Base-by-base conservation (phyloP, 768 basidiomycete genomes). In the Trametes villosa region DNA sequence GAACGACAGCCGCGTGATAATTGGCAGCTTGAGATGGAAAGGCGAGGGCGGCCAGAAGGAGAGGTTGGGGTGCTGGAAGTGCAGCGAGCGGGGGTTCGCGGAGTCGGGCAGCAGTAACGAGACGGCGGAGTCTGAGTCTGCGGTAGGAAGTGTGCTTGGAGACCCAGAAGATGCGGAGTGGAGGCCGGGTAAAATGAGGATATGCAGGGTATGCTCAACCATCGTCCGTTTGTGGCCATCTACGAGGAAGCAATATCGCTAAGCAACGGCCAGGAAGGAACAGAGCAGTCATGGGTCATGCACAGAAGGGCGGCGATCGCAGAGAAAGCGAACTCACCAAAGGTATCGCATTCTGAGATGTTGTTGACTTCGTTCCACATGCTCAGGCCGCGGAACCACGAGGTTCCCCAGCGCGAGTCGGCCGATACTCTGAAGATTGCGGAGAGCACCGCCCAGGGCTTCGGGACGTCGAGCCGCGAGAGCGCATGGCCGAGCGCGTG, bases 321-420 rank as follows among this genome's bases (percentile, higher is more conserved):
- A 29, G 24, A 40, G 52, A 57, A 38, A 67, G 71, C 57, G 40
- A 4, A 74, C 80, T 55, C 67, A 90, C 91, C 91, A 69, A 91
- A 93, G 64, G 84, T 87, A 66, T 92, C 91, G 69, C 81, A 88
- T 74, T 92, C 91, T 66, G 83, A 87, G 48, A 91, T 78, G 63
- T 92, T 89, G 36, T 83, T 83, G 40, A 92, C 77, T 65, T 92
- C 89, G 4, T 83, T 86, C 91, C 91, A 92, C 38, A 87, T 80
- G 30, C 85, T 81, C 55, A 89, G 61, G 6, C 82, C 86, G 63
- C 81, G 84, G 71, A 91, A 89, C 72, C 86, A 81, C 17, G 81
- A 74, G 34, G 72, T 74, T 7, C 75, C 76, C 53, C 68, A 64
- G 40, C 62, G 49, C 20, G 53, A 36, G 30, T 74, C 42, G 78